Evolutionary conservation across 2,329 filamentous ascomycete genomes (phyloP).

Genomic region (Exophiala sp.): DNA sequence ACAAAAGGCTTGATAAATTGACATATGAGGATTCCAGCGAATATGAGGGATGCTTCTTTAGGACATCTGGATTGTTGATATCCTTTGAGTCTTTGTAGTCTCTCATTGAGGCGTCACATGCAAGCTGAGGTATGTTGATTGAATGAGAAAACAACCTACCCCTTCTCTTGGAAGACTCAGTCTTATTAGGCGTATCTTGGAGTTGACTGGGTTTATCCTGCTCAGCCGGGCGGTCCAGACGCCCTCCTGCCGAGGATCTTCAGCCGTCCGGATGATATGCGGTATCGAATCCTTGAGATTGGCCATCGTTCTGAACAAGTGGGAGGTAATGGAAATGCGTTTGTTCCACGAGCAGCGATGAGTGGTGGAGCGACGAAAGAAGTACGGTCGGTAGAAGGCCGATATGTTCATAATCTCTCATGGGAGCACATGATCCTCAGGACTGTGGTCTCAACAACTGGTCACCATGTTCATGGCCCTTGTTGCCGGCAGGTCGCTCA

Average conservation of each 20-base stretch:
- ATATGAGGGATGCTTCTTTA: background rate
- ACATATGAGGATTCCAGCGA: background rate
- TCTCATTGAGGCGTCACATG: too few species aligned
- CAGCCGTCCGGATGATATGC: conserved; percentile 67
- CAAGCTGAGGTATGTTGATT: too few species aligned
- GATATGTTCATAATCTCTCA: background rate
- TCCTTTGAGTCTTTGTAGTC: too few species aligned
- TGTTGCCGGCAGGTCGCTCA: too few species aligned
- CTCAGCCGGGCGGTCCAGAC: conserved; percentile 59
- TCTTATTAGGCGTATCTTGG: conserved; percentile 61
- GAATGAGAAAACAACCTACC: conserved; percentile 27
- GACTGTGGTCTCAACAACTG: background rate
- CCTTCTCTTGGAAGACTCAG: conserved; percentile 51
- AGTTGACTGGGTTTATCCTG: conserved; percentile 59
- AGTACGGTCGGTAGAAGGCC: background rate
- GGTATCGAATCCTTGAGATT: conserved; percentile 36
- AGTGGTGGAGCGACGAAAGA: background rate
- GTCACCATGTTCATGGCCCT: background rate
- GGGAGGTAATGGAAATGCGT: background rate
- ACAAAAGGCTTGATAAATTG: background rate
- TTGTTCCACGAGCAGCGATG: background rate
- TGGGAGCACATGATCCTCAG: background rate
- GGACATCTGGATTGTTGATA: too few species aligned
- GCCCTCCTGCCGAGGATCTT: conserved; percentile 63
- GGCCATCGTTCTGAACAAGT: conserved; percentile 20